These are phyloP conservation scores for Calonectria leucothoes DNA, from an alignment of 2,329 filamentous ascomycete genomes.

Conservation along the genomic window DNA sequence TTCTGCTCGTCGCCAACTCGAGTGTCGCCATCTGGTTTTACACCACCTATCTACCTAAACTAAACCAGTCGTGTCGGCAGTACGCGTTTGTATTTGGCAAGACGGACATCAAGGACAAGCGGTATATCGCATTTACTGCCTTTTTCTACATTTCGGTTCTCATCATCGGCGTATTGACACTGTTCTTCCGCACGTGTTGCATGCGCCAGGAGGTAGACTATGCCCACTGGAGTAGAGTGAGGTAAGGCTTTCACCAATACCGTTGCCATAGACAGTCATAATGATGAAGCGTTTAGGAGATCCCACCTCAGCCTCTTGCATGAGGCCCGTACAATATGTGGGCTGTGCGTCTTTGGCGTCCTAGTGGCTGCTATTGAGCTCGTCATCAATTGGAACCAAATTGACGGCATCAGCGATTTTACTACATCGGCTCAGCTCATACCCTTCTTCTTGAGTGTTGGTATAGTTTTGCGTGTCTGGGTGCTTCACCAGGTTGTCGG, in stretches of 20 bases:
- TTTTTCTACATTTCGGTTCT: constrained; percentile 46
- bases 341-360: constrained; percentile 43
- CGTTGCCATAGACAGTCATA: not conserved
- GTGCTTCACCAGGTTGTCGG: constrained; percentile 32
- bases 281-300: constrained; percentile 21
- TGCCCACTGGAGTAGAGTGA: constrained; percentile 35
- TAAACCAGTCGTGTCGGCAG: constrained; percentile 40
- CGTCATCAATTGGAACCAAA: constrained; percentile 47
- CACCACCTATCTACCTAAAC: constrained; percentile 38
- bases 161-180: constrained; percentile 30
- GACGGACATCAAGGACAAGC: constrained; percentile 39
- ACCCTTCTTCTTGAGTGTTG: constrained; percentile 46
- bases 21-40: constrained; percentile 49
- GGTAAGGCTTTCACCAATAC: constrained; percentile 19
- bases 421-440: constrained; percentile 45
- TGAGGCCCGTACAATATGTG: constrained; percentile 32
- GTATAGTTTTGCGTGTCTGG: constrained; percentile 41
- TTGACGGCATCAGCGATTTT: constrained; percentile 38
- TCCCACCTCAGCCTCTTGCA: constrained; percentile 39
- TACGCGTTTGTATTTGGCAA: constrained; percentile 48
- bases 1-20: constrained; percentile 41
- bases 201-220: constrained; percentile 27
- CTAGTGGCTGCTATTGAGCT: constrained; percentile 48
- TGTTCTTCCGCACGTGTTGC: constrained; percentile 41
- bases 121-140: constrained; percentile 44